Evolutionary conservation across 2,329 filamentous ascomycete genomes (phyloP), one percentile per base, ranked within the genome.

Genomic region (Clarireedia paspali): DNA sequence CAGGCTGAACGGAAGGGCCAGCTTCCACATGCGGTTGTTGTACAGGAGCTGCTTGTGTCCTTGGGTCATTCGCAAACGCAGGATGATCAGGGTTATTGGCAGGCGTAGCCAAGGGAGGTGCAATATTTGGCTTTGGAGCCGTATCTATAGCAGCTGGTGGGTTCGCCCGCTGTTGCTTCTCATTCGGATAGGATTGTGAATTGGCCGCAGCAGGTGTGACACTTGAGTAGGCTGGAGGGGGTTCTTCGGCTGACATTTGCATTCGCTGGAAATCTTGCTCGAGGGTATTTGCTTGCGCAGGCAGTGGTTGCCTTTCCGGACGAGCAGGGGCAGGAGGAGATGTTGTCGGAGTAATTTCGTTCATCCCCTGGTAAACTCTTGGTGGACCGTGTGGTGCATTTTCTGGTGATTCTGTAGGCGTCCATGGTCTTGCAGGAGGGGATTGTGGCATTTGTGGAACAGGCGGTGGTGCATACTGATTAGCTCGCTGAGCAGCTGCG

Each of bases 221-320:
- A 65, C 86, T 94, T 9, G 90, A 94, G 71, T 99, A 99, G 5
- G 94, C 92, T n/a, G 94, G 94, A 20, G 94, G 94, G 14, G 92
- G 91, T 53, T 90, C 91, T 23, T 89, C 88, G 24, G 34, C 36
- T 30, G 85, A 80, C 63, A 89, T 79, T 63, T 89, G 84, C 79
- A 96, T 80, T 17, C 90, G 84, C 63, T 90, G 84, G 69, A 96
- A 88, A 63, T 96, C 91, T 64, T 91, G 86, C 66, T 95, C 89
- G 38, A 96, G 72, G n/a, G 88, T 81, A 72, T 82, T 90, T 58
- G 82, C 77, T 63, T 85, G 82, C 34, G 83, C 70, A 27, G 63
- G 62, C 34, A 68, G 62, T 47, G 60, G 60, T 53, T 63, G 64
- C 56, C 60, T 60, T 44, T 65, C 62, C 55, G 54, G 69, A 66